Percentiles rank a stretch among this genome's conserved stretches.
Evolutionary conservation across 1,284 basidiomycete genomes (phyloP).

Genomic region (Phylloboletellus chloephorus): DNA sequence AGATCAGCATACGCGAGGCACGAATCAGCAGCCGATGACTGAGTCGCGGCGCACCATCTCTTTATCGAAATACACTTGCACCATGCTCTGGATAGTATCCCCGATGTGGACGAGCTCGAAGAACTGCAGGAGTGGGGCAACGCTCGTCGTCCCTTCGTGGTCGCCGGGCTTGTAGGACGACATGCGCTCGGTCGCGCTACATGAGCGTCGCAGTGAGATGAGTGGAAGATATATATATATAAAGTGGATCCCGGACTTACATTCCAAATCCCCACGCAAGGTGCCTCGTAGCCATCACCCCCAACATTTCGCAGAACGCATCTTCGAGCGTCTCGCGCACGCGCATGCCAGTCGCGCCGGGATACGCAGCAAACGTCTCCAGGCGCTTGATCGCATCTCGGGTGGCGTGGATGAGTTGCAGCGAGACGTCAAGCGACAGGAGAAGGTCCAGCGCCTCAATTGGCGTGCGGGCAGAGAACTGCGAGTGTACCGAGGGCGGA

Average conservation of each 20-base stretch:
- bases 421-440: conserved; percentile 85
- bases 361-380: conserved; percentile 85
- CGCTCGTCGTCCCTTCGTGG: conserved; percentile 70
- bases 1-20: background rate
- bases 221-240: background rate
- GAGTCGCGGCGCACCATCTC: conserved; percentile 59
- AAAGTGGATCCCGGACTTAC: conserved; percentile 40
- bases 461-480: background rate
- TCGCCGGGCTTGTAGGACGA: conserved; percentile 81
- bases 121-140: conserved; percentile 92
- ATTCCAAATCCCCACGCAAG: conserved; percentile 78
- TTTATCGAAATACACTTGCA: conserved; percentile 97
- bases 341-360: conserved; percentile 74
- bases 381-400: conserved; percentile 88
- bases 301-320: conserved; percentile 80
- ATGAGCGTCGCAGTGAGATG: background rate
- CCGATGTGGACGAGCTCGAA: conserved; percentile 97
- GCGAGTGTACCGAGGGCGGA: conserved; percentile 2
- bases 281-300: conserved; percentile 75
- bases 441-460: conserved; percentile 67
- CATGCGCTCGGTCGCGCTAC: conserved; percentile 82
- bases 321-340: conserved; percentile 91
- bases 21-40: conserved; percentile 7
- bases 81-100: conserved; percentile 96
- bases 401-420: conserved; percentile 89